phyloP scores from a whole-genome alignment of 176 grass and related monocot species.

The Oryza longistaminata region DNA sequence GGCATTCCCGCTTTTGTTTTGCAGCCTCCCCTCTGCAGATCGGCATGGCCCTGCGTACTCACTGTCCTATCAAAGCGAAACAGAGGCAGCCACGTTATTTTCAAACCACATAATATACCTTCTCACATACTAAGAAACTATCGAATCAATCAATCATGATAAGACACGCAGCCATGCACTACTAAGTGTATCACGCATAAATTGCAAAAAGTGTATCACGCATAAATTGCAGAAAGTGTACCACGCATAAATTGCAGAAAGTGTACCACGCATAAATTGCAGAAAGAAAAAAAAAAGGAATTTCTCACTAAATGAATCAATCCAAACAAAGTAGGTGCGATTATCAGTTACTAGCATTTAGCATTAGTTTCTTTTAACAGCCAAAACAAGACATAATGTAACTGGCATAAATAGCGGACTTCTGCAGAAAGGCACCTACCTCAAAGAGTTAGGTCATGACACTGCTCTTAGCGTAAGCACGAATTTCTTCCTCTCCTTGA shows the following conservation, averaged over 20 bases:
- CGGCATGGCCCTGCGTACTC: background rate
- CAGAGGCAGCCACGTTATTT: background rate
- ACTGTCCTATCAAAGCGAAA: conserved; percentile 20
- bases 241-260: background rate
- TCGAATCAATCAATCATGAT: background rate
- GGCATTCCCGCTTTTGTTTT: conserved; percentile 21
- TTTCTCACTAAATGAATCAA: background rate
- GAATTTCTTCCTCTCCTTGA: conserved; percentile 9
- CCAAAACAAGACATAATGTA: background rate
- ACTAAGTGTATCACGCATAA: background rate
- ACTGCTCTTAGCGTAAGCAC: background rate
- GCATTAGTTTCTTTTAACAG: background rate
- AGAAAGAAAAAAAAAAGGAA: background rate
- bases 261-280: background rate
- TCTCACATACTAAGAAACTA: too few relatives aligned
- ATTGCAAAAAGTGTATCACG: background rate
- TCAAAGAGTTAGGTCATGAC: conserved; percentile 29
- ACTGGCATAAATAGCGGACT: background rate
- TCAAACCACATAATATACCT: background rate
- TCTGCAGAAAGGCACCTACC: conserved; percentile 10
- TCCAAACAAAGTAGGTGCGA: too few relatives aligned
- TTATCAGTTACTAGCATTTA: background rate
- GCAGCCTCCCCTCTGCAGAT: conserved; percentile 22
- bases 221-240: background rate
- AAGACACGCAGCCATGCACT: too few relatives aligned